phyloP scores from a whole-genome alignment of 2,329 filamentous ascomycete species.

The Leptographium procerum region DNA sequence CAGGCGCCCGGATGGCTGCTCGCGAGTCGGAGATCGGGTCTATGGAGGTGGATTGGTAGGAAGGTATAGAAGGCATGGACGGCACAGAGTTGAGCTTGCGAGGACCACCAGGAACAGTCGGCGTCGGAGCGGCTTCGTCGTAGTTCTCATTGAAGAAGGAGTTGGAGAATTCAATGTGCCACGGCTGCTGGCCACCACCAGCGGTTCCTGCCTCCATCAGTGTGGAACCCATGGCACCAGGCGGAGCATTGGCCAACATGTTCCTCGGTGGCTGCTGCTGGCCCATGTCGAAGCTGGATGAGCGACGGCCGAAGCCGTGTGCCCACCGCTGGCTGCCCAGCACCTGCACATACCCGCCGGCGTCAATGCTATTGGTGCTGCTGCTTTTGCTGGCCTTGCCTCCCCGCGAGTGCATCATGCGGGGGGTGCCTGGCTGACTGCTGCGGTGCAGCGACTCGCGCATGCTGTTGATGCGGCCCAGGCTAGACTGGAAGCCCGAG shows the following conservation, averaged over 20 bases:
- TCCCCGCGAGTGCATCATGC: conserved; percentile 40
- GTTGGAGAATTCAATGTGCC: conserved; percentile 38
- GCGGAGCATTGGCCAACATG: neutral
- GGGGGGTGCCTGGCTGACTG: conserved; percentile 27
- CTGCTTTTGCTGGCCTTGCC: conserved; percentile 60
- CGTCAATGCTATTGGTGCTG: conserved; percentile 56
- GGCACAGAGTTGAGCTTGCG: conserved; percentile 32
- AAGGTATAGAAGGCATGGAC: conserved; percentile 24
- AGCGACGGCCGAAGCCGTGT: conserved; percentile 40
- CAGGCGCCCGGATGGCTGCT: conserved; percentile 18
- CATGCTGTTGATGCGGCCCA: conserved; percentile 53
- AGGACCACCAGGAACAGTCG: conserved; percentile 71
- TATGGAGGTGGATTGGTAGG: conserved; percentile 28
- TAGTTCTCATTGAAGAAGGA: conserved; percentile 41
- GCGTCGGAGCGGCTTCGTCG: conserved; percentile 75
- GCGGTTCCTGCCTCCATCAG: neutral
- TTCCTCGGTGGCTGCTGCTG: conserved; percentile 21
- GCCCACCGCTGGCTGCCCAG: conserved; percentile 48
- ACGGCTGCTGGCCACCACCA: conserved; percentile 15
- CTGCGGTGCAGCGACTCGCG: conserved; percentile 33
- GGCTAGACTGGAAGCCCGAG: conserved; percentile 53
- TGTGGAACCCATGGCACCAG: neutral
- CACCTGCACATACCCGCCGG: conserved; percentile 48
- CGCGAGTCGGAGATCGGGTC: conserved; percentile 23
- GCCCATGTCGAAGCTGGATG: conserved; percentile 65